These are phyloP conservation scores for Yarrowia porcina DNA, from an alignment of 805 yeast species.

Conservation along the genomic window DNA sequence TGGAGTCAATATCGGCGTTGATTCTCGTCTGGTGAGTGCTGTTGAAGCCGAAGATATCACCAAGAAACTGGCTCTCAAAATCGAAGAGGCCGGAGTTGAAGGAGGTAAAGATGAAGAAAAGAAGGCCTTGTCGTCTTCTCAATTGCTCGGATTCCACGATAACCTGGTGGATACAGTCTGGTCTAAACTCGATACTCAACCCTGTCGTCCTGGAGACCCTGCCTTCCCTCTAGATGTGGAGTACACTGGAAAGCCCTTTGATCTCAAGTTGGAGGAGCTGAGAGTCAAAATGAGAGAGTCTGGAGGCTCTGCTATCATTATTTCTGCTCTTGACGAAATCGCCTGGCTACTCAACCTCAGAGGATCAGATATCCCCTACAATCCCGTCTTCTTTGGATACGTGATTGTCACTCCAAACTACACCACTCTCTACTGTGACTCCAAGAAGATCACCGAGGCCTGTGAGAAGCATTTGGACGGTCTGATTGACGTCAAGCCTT, in stretches of 20 bases:
- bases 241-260: conserved; percentile 63
- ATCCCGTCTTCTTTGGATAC: conserved; percentile 82
- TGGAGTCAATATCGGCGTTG: conserved; percentile 67
- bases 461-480: conserved; percentile 44
- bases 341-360: conserved; percentile 89
- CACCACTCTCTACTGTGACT: conserved; percentile 55
- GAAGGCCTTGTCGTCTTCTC: not conserved
- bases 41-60: conserved; percentile 38
- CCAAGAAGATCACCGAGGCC: conserved; percentile 43
- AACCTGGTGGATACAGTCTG: conserved; percentile 78
- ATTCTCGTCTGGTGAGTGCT: conserved; percentile 68
- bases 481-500: conserved; percentile 50
- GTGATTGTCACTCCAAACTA: conserved; percentile 45
- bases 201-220: conserved; percentile 51
- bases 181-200: conserved; percentile 55
- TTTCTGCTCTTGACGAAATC: conserved; percentile 79
- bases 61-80: conserved; percentile 34
- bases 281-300: conserved; percentile 34
- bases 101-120: conserved; percentile 46
- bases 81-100: conserved; percentile 31
- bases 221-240: conserved; percentile 51
- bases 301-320: conserved; percentile 48
- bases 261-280: conserved; percentile 52
- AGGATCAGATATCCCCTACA: conserved; percentile 75
- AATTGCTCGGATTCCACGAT: conserved; percentile 49